Evolutionary conservation across 176 grass and related monocot species (phyloP), one percentile per base, ranked within the genome.

Genomic region (Cenchrus purpureus): DNA sequence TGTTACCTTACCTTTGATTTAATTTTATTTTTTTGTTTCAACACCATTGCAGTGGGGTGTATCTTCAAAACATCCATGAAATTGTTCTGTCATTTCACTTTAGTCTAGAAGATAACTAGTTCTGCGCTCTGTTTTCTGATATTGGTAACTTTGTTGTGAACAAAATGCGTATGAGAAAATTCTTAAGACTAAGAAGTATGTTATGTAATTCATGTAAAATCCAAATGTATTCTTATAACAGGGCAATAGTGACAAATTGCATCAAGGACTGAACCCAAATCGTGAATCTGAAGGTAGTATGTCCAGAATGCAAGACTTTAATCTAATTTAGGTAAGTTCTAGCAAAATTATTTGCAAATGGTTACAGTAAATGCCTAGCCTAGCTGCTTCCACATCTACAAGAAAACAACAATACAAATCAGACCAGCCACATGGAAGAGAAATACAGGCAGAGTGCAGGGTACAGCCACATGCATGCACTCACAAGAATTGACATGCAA

Each of bases 401-500:
- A 64, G 67, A 50, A 79, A 79, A 25, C 10, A 62, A 49, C 20
- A 71, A 86, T 86, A 63, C 31, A 73, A 48, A 80, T 43, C 13
- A 80, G 42, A 69, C 45, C 67, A 62, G 44, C n/a, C 76, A 86
- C 70, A 40, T 72, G 66, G 66, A 19, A 63, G 62, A 70, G 37
- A 61, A 63, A 53, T 71, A 51, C 4, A 61, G 0, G 65, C 43
- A 71, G 25, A 79, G 8, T 86, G 19, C 44, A 72, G 84, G 17
- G 13, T 71, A 74, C 29, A 29, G 16, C 84, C 75, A 86, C 65
- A 86, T 79, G 84, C 67, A 72, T 45, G 58, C 67, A 80, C 46
- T 59, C 74, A 15, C 40, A 71, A 70, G 40, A 85, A 78, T 31
- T 57, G 73, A 60, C 52, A 62, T 6, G 76, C 84, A 54, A 52